These are phyloP conservation scores for Microascus cirrosus DNA, from an alignment of 2,329 filamentous ascomycete species.

Conservation along the genomic window DNA sequence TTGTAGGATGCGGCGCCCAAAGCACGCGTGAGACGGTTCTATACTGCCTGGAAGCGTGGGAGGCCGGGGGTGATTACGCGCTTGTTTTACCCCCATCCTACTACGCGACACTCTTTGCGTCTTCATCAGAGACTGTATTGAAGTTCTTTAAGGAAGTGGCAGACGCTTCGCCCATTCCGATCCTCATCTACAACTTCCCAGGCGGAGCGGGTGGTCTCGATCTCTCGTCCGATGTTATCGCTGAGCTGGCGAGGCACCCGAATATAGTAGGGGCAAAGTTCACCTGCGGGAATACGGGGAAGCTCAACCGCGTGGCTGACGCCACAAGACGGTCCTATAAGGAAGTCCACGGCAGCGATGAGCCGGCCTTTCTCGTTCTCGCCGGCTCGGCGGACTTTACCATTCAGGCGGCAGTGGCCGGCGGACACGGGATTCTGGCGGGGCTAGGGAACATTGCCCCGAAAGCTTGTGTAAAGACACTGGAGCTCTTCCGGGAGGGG, in stretches of 20 bases:
- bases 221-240: slow-evolving; percentile 44
- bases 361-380: slow-evolving; percentile 48
- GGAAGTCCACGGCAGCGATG: no score
- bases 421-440: slow-evolving; percentile 60
- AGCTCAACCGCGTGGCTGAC: slow-evolving; percentile 35
- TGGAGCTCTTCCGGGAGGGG: slow-evolving; percentile 48
- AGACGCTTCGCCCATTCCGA: slow-evolving; percentile 43
- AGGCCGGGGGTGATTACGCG: slow-evolving; percentile 62
- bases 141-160: slow-evolving; percentile 53
- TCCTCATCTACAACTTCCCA: slow-evolving; percentile 56
- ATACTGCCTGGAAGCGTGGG: slow-evolving; percentile 56
- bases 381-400: slow-evolving; percentile 66
- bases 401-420: slow-evolving; percentile 55
- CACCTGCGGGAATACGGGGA: slow-evolving; percentile 54
- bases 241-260: slow-evolving; percentile 35
- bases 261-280: slow-evolving; percentile 55
- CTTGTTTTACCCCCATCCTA: slow-evolving; percentile 68
- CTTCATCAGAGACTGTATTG: slow-evolving; percentile 33
- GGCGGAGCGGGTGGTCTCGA: slow-evolving; percentile 45
- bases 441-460: slow-evolving; percentile 64
- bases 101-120: slow-evolving; percentile 57
- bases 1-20: slow-evolving; percentile 65
- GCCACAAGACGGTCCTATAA: background rate
- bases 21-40: slow-evolving; percentile 63
- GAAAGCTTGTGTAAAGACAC: slow-evolving; percentile 49